Evolutionary conservation across 164 flowering plant species (phyloP), one percentile per base, ranked within the genome.

Genomic region (Euptelea pleiosperma): DNA sequence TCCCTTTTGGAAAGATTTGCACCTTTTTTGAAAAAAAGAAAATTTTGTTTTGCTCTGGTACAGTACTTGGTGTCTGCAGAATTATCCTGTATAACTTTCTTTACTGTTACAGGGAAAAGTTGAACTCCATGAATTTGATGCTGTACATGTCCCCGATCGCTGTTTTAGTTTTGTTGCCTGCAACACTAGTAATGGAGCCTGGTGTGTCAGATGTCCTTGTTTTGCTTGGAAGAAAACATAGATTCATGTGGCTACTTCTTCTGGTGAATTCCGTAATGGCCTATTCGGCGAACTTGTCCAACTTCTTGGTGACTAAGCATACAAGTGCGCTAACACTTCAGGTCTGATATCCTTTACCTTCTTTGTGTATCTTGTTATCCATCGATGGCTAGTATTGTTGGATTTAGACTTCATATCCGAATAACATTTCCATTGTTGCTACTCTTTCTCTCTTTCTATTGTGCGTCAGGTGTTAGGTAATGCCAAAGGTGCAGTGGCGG

Each of bases 401-500:
- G 8, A 29, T 57, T 41, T 28, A 8, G 28, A 37, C 44, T 36
- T 16, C 44, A 21, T 22, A 4, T 3, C 19, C 57, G 9, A 45
- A 45, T 36, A 37, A 9, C 11, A n/a, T n/a, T 55, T 16, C 19
- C 10, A n/a, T 15, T 30, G 3, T n/a, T 21, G 33, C 19, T n/a
- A 35, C 21, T 28, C 11, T 25, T 46, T 35, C 37, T 30, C 19
- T 48, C 26, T 31, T 21, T 47, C 31, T 57, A 8, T 33, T n/a
- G 15, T 47, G 35, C 42, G 34, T 45, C 85, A 91, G 98, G 98
- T 89, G 11, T 53, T 91, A 9, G 98, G 98, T 45, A 91, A 89
- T 75, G 98, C 98, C 48, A 91, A 91, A 74, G 98, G 98, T 21
- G 98, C 98, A 2, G 95, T 91, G 60, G 98, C 96, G 35, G 96